Conservation (phyloP, 106 monocot genomes). For the Acanthochlamys bracteata region DNA sequence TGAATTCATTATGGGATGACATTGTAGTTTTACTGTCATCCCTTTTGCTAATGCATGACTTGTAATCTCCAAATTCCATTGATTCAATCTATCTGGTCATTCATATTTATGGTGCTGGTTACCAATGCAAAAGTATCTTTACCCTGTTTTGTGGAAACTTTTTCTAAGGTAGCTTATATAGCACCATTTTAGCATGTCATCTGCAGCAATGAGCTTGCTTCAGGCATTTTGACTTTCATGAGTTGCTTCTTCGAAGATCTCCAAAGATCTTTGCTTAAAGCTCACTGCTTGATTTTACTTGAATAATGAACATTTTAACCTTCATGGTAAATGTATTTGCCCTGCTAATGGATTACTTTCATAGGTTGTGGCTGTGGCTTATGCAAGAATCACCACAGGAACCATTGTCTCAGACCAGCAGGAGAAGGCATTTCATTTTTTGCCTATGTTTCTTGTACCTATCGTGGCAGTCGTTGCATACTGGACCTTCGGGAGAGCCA, state of each 20-base stretch:
- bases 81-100: too few species aligned
- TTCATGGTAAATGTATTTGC: background rate
- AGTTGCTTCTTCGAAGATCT: background rate
- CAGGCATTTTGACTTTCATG: too few species aligned
- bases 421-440: constrained; percentile 43
- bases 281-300: too few species aligned
- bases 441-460: constrained; percentile 62
- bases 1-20: too few species aligned
- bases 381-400: constrained; percentile 46
- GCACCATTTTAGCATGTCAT: background rate
- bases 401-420: constrained; percentile 36
- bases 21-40: too few species aligned
- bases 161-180: too few species aligned
- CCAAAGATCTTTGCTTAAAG: background rate
- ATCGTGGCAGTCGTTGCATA: constrained; percentile 37
- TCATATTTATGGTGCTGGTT: too few species aligned
- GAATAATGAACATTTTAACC: background rate
- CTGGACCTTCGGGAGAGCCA: constrained; percentile 35
- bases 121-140: too few species aligned
- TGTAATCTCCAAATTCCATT: too few species aligned
- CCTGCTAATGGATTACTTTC: background rate
- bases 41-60: too few species aligned
- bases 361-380: constrained; percentile 46
- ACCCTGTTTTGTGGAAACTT: too few species aligned
- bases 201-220: background rate